phyloP scores from a whole-genome alignment of 768 basidiomycete species.

The Lactifluus pinguis region DNA sequence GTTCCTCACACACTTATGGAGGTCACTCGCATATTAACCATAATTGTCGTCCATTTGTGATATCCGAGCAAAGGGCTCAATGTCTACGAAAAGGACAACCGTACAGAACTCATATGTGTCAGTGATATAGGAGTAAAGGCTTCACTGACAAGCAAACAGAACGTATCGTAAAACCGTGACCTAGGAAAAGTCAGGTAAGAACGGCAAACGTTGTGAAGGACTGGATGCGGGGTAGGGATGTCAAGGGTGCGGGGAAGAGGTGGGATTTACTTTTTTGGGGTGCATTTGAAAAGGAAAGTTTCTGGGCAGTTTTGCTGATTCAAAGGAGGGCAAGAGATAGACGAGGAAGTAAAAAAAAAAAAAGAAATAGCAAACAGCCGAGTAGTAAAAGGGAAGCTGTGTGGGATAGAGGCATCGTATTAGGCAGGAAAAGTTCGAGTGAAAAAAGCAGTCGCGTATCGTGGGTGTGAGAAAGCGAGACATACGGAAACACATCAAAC shows the following conservation, averaged over 20 bases:
- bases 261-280: conserved; percentile 3
- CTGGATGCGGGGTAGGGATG: conserved; percentile 6
- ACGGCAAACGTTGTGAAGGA: conserved; percentile 18
- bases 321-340: conserved; percentile 7
- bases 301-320: not conserved
- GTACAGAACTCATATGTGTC: conserved; percentile 6
- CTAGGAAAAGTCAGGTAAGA: conserved; percentile 14
- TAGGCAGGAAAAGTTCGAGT: conserved; percentile 3
- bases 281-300: not conserved
- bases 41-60: conserved; percentile 17
- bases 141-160: conserved; percentile 1
- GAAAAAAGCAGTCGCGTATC: conserved; percentile 2
- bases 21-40: not conserved
- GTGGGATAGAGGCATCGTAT: conserved; percentile 4
- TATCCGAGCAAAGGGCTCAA: not conserved
- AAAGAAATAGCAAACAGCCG: conserved; percentile 5
- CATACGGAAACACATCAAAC: conserved; percentile 5
- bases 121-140: not conserved
- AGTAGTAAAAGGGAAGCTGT: not conserved
- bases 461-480: conserved; percentile 2
- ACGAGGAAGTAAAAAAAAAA: not conserved
- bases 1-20: not conserved
- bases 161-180: conserved; percentile 12
- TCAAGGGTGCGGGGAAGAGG: not conserved
- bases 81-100: conserved; percentile 7